Base-by-base conservation (phyloP, 2,329 filamentous ascomycete species). In the Biscogniauxia marginata region DNA sequence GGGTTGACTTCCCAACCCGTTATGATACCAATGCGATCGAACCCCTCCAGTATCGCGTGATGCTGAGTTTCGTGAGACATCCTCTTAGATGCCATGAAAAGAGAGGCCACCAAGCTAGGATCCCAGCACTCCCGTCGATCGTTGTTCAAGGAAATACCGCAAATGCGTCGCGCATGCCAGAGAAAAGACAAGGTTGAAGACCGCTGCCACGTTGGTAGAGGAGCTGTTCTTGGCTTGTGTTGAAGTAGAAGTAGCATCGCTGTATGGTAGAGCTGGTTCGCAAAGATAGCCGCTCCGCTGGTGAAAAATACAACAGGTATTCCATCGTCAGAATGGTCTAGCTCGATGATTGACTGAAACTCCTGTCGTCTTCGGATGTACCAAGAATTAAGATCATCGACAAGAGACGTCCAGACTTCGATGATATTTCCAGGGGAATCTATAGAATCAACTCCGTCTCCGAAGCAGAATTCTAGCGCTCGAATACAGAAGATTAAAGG, bases 241-340 rank as follows among this genome's bases (percentile, higher is more conserved):
- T 78, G 78, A 18, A 84, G 73, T 54, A 84, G 67, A 0, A 83
- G 65, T 7, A 83, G 65, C 71, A 81, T 80, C 2, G 80, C 79
- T 0, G 81, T 81, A 60, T 84, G 82, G 62, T 83, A 84, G 2
- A 84, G 70, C 61, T 84, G 81, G 57, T 83, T 84, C 2, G 79
- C 81, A 0, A 82, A 65, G 18, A 83, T 65, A 0, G 76, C 68
- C 11, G 72, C 71, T 20, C 67, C 71, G 59, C 67, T 75, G 51
- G 71, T 74, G 55, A 74, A 75, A 18, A 75, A 67, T n/a, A 75
- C 51, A 0, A 68, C 57, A 1, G 73, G 73, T 49, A 75, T 74
- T 0, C 71, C 62, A 19, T 65, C 62, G 2, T 69, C 65, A 45
- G 63, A 61, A 11, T 67, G 63, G 18, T 72, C 70, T 20, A 69